Evolutionary conservation across 768 basidiomycete species (phyloP).

Genomic region (Psilocybe sp.): DNA sequence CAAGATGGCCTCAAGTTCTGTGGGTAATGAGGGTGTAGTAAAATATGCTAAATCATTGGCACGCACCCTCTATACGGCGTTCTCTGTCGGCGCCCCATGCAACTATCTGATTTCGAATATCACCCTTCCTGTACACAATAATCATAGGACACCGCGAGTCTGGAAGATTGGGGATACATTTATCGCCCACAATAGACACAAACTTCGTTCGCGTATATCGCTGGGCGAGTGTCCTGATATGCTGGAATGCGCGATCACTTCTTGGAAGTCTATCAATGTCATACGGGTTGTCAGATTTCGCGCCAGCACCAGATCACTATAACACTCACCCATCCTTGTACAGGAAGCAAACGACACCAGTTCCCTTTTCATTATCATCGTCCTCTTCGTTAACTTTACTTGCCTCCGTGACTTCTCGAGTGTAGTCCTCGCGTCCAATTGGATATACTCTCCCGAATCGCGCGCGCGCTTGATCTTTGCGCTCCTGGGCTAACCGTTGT

Average conservation of each 20-base stretch:
- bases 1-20: conserved; percentile 72
- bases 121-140: conserved; percentile 90
- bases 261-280: conserved; percentile 74
- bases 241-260: conserved; percentile 71
- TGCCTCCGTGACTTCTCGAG: conserved; percentile 91
- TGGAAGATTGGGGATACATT: conserved; percentile 95
- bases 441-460: conserved; percentile 85
- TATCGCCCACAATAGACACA: conserved; percentile 90
- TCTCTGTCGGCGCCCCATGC: conserved; percentile 83
- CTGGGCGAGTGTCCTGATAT: conserved; percentile 71
- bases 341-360: conserved; percentile 90
- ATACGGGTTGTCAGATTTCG: background rate
- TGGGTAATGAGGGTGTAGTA: background rate
- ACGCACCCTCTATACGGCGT: conserved; percentile 70
- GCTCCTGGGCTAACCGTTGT: conserved; percentile 64
- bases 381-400: conserved; percentile 69
- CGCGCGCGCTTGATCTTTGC: conserved; percentile 51
- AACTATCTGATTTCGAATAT: conserved; percentile 80
- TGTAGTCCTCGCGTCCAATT: conserved; percentile 92
- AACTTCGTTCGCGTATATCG: conserved; percentile 92
- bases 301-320: background rate
- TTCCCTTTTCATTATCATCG: conserved; percentile 69
- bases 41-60: conserved; percentile 9
- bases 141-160: conserved; percentile 90
- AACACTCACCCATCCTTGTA: conserved; percentile 88